Evolutionary conservation across 2,329 filamentous ascomycete species (phyloP).

Genomic region (Neofusicoccum laricinum): DNA sequence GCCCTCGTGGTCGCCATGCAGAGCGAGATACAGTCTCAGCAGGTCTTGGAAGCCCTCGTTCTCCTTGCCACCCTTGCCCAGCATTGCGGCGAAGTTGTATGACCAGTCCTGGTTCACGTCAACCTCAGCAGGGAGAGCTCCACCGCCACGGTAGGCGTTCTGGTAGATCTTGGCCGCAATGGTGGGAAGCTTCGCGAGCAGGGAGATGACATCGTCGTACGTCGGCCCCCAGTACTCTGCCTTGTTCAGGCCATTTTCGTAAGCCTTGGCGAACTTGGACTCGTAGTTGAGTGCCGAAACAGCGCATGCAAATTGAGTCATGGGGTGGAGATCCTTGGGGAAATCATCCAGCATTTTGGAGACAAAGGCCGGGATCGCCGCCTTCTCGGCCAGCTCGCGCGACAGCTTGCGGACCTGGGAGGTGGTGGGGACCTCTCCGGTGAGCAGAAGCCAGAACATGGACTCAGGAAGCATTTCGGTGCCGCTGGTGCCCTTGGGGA

Average conservation of each 20-base stretch:
- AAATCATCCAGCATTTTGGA: constrained; percentile 86
- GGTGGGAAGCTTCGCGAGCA: constrained; percentile 93
- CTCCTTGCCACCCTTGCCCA: constrained; percentile 83
- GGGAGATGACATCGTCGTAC: constrained; percentile 89
- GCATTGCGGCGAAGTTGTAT: constrained; percentile 96
- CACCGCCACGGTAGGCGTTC: constrained; percentile 74
- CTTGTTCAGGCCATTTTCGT: constrained; percentile 88
- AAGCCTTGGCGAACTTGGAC: constrained; percentile 88
- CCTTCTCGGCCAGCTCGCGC: constrained; percentile 82
- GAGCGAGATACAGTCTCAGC: constrained; percentile 86
- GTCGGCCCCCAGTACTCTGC: constrained; percentile 98
- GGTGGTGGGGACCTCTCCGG: constrained; percentile 82
- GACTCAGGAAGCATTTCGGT: constrained; percentile 98
- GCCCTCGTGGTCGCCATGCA: constrained; percentile 97
- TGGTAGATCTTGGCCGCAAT: constrained; percentile 98
- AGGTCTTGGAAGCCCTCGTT: constrained; percentile 95
- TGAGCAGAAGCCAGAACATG: constrained; percentile 99
- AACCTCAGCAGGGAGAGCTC: constrained; percentile 70
- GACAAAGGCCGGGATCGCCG: constrained; percentile 77
- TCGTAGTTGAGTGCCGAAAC: constrained; percentile 96
- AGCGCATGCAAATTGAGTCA: constrained; percentile 96
- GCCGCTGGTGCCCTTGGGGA: constrained; percentile 87
- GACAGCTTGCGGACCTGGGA: constrained; percentile 80
- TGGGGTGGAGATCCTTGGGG: constrained; percentile 87
- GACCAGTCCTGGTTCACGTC: constrained; percentile 92